Base-by-base conservation (phyloP, 306 rosid species). In the Senna tora region DNA sequence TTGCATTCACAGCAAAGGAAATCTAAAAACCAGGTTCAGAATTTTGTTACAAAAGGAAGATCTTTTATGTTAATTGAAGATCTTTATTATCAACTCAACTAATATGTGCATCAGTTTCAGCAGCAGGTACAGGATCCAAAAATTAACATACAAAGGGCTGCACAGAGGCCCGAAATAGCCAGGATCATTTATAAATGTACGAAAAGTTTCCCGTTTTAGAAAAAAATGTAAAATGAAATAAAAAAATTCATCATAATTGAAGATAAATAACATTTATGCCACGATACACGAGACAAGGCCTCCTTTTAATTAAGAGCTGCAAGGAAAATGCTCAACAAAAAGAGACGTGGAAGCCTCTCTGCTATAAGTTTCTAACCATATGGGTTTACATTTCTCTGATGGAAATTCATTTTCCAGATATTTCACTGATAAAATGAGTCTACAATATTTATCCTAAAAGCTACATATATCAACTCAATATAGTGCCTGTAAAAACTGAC, bases 311-410 rank as follows among this genome's bases (percentile, higher is more conserved):
- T 16, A 36, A 60, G 70, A 52, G 16, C 22, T 5, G n/a, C 42
- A 74, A 34, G 21, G 22, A 69, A 80, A 43, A 69, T 42, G 28
- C 43, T 16, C 11, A 30, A 65, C 38, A 76, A 66, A 76, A 56
- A 22, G 25, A 61, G 72, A 68, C 19, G 6, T 5, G 62, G 32
- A 65, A 56, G 73, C 65, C 20, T 65, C 47, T 41, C 47, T 52
- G 74, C n/a, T 19, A 62, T 16, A 67, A 45, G 49, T 57, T 54
- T 74, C 30, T 20, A 28, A 33, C 65, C 75, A 61, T 17, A 68
- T 14, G 50, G 57, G 41, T 21, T n/a, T 22, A 59, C 46, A 30
- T 58, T 51, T 65, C 60, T 61, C 43, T 22, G 25, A 72, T 57
- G 38, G 36, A 50, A 14, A 15, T 28, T 42, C 16, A 22, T 11